Evolutionary conservation across 192 early-diverging fungal genomes (phyloP), one percentile per base, ranked within the genome.

Genomic region (Podila minutissima): DNA sequence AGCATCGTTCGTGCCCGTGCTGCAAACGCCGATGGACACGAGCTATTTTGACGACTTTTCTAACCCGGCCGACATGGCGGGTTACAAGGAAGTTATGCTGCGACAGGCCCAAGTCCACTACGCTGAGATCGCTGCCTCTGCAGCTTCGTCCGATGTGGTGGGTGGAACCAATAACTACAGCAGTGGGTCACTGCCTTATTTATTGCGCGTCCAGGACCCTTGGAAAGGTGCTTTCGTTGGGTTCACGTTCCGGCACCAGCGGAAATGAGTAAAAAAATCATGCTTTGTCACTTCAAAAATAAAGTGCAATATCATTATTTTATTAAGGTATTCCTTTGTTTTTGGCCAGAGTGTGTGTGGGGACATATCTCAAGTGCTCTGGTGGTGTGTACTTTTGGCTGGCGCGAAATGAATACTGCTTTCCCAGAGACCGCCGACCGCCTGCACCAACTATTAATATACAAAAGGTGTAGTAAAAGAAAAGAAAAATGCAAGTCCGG

Each of bases 201-300:
- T 87, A 73, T 26, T 87, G 83, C 35, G 87, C 4, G 57, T 75
- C 4, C 84, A 90, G 37, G 88, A 86, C 10, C 87, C 92, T 2
- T 92, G 95, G 82, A 92, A 93, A 64, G 93, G 93, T 38, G 94
- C 95, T 31, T 97, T 97, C 79, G 83, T 93, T 28, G 95, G 95
- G 19, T 97, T 97, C 70, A 95, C 93, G 3, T 97, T 87, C 62
- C 82, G 88, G 32, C 88, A 88, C 64, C 61, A 65, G 22, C 29
- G 37, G 11, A 63, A 31, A 19, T 33, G 29, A 19, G 53, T 1
- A 51, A 51, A 50, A 51, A 33, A 19, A 49, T 31, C 35, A 41
- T 9, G 46, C 11, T 8, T 13, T 29, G 2, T 29, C 9, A 28
- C 26, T 15, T 3, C 3, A 10, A 12, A 12, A 46, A 15, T 15